Evolutionary conservation across 179 eudicot species (phyloP), one percentile per base, ranked within the genome.

Genomic region (Silene noctiflora): DNA sequence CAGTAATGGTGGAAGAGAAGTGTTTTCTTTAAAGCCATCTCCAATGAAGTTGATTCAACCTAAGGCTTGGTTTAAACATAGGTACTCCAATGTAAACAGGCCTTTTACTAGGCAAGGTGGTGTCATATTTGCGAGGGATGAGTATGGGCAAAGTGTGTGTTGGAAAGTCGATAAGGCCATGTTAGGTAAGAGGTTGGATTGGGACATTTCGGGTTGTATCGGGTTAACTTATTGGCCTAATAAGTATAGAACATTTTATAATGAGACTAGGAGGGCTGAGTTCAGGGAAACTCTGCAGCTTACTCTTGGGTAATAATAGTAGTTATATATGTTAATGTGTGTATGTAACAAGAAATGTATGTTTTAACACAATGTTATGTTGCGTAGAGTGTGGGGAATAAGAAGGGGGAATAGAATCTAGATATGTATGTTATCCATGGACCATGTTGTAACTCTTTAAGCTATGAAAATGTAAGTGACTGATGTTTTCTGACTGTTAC

Each of bases 221-320:
- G 91, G 98, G 86, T 76, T 92, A 71, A 94, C 97, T 0, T 94
- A 94, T 83, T 94, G 97, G 98, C 95, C 97, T 31, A 91, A 94
- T 44, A 91, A 76, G 67, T 84, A 87, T 29, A 82, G 83, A 66
- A 88, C 92, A 9, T 86, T 83, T 22, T 91, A 91, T 61, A 85
- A 83, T 63, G 98, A 94, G 74, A 94, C 93, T n/a, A 85, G 89
- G 77, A 84, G 90, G 85, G 82, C 91, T 31, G 90, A 90, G 76
- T 89, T 94, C 46, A 87, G 86, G 48, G 93, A 94, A 76, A 86
- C 81, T 29, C 73, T 91, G 67, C 81, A 79, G 69, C 91, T 91
- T 74, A 82, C 79, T 53, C 87, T 91, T 29, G 25, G 58, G 10
- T 66, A 64, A 44, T 4, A 13, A 3, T 42, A 10, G 11, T 39